Evolutionary conservation across 352 stramenopile genomes (phyloP).

Genomic region (Globisporangium alternatum): DNA sequence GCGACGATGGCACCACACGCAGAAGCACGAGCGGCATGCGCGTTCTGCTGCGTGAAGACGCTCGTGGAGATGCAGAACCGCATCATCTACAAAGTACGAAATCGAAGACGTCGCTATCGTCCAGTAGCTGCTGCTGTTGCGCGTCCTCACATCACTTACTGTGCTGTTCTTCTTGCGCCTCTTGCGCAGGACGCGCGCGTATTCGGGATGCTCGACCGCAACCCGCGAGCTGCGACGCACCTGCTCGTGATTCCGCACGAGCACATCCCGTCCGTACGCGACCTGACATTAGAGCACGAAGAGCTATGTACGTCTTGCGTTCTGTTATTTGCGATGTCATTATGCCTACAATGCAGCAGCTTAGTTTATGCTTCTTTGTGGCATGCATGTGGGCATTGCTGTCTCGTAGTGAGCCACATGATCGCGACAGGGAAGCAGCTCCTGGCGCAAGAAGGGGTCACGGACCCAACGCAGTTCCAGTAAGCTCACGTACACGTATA

Average conservation of each 20-base stretch:
- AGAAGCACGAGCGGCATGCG: constrained; percentile 25
- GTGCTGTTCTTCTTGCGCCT: not conserved
- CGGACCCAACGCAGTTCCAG: constrained; percentile 27
- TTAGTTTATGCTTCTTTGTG: no score
- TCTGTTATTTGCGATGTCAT: not conserved
- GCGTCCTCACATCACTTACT: not conserved
- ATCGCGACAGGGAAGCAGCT: constrained; percentile 47
- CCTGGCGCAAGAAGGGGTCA: constrained; percentile 41
- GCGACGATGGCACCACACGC: constrained; percentile 8
- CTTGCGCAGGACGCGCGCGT: constrained; percentile 43
- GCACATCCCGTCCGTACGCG: constrained; percentile 55
- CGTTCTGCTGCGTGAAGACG: constrained; percentile 55
- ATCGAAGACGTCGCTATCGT: not conserved
- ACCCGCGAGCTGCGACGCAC: constrained; percentile 50
- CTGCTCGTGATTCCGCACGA: constrained; percentile 61
- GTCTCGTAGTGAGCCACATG: constrained; percentile 50
- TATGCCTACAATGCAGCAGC: not conserved
- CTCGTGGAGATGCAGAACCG: constrained; percentile 40
- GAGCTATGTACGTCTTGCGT: constrained; percentile 33
- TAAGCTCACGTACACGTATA: constrained; percentile 12
- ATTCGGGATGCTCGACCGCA: constrained; percentile 59
- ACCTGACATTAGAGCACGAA: constrained; percentile 37
- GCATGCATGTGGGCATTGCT: not conserved
- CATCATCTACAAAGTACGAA: constrained; percentile 53
- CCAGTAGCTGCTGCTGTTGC: not conserved